These are phyloP conservation scores for Odonthalia washingtoniensis DNA, from an alignment of 31 red algal genomes.

Conservation along the genomic window DNA sequence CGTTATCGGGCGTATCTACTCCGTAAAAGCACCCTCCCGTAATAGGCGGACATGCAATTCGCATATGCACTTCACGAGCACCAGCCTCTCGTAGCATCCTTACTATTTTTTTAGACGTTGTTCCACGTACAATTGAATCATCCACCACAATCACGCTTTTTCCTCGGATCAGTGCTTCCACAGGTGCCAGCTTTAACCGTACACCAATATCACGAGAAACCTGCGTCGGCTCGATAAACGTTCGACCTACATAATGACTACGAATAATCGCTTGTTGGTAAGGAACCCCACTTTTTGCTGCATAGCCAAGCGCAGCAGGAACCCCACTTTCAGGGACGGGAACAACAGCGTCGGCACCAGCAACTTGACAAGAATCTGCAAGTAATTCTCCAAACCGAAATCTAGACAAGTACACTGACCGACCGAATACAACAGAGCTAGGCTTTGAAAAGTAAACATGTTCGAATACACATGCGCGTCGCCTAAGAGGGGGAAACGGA, in stretches of 20 bases:
- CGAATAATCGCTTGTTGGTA: slow-evolving; percentile 93
- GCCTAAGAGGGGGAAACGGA: slow-evolving; percentile 75
- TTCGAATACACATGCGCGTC: slow-evolving; percentile 92
- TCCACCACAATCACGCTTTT: slow-evolving; percentile 90
- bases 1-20: slow-evolving; percentile 89
- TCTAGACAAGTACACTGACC: slow-evolving; percentile 86
- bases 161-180: slow-evolving; percentile 72
- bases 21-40: slow-evolving; percentile 87
- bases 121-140: slow-evolving; percentile 99
- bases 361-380: slow-evolving; percentile 53
- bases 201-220: slow-evolving; percentile 86
- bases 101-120: slow-evolving; percentile 92
- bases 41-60: slow-evolving; percentile 93
- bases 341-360: slow-evolving; percentile 81
- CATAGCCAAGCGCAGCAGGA: slow-evolving; percentile 88
- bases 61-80: slow-evolving; percentile 89
- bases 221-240: slow-evolving; percentile 98
- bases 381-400: slow-evolving; percentile 91
- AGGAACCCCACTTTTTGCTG: slow-evolving; percentile 69
- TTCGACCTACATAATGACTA: slow-evolving; percentile 94
- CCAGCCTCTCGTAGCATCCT: slow-evolving; percentile 92
- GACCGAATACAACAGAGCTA: slow-evolving; percentile 86
- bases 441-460: slow-evolving; percentile 95
- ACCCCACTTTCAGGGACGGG: slow-evolving; percentile 93
- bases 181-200: slow-evolving; percentile 83